Evolutionary conservation across 176 grass and related monocot genomes (phyloP).

Genomic region (Puya raimondii): DNA sequence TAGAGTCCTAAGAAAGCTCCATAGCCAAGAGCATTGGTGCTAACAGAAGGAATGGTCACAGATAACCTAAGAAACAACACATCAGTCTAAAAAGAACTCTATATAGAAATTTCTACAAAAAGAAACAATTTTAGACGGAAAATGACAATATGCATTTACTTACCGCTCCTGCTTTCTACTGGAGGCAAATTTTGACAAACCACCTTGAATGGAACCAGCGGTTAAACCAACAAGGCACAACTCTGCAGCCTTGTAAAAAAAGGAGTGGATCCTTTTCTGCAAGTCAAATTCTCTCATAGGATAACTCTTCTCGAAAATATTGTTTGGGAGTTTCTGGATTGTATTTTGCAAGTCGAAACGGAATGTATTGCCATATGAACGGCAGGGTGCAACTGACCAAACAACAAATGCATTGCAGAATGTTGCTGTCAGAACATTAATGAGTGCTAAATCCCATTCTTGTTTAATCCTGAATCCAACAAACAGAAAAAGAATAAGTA

Average conservation of each 20-base stretch:
- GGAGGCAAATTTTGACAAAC: constrained; percentile 52
- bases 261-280: constrained; percentile 63
- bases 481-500: constrained; percentile 13
- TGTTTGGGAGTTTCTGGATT: constrained; percentile 99
- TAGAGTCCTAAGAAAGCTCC: constrained; percentile 93
- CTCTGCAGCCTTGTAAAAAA: constrained; percentile 84
- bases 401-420: constrained; percentile 84
- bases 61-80: constrained; percentile 52
- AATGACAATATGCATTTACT: constrained; percentile 11
- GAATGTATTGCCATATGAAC: constrained; percentile 95
- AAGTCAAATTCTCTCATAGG: constrained; percentile 91
- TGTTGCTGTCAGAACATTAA: constrained; percentile 74
- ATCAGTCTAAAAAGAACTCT: constrained; percentile 1
- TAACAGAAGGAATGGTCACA: constrained; percentile 57
- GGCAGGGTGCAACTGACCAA: constrained; percentile 83
- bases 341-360: constrained; percentile 74
- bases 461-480: constrained; percentile 56
- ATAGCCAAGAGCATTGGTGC: constrained; percentile 78
- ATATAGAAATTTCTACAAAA: not conserved
- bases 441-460: constrained; percentile 80
- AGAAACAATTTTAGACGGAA: constrained; percentile 2
- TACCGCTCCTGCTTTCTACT: constrained; percentile 64
- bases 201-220: constrained; percentile 68
- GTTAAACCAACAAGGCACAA: constrained; percentile 70
- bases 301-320: constrained; percentile 95